These are phyloP conservation scores for Glaciozyma antarctica DNA, from an alignment of 768 basidiomycete genomes.

Conservation along the genomic window DNA sequence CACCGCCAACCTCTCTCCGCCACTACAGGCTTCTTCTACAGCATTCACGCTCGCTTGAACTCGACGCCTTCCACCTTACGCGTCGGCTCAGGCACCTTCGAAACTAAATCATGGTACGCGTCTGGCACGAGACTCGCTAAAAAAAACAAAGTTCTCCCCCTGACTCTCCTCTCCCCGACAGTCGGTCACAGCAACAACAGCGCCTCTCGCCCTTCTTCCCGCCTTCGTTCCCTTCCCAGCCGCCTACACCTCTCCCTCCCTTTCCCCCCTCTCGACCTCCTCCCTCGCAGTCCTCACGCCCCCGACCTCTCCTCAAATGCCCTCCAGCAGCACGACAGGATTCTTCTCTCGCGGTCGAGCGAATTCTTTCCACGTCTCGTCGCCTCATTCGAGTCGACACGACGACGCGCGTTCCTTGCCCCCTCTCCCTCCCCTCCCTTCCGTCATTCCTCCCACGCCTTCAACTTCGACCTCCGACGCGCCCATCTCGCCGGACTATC, in stretches of 20 bases:
- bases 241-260: neutral
- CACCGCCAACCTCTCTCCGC: too few relatives aligned
- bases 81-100: too few relatives aligned
- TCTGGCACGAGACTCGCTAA: too few relatives aligned
- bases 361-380: conserved; percentile 10
- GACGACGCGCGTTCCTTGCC: neutral
- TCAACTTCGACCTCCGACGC: conserved; percentile 1
- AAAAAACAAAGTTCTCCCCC: neutral
- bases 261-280: neutral
- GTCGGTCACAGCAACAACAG: neutral
- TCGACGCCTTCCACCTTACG: too few relatives aligned
- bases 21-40: too few relatives aligned
- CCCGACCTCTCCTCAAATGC: neutral
- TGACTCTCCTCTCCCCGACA: neutral
- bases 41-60: too few relatives aligned
- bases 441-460: neutral
- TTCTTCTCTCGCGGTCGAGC: conserved; percentile 17
- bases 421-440: conserved; percentile 4
- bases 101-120: too few relatives aligned
- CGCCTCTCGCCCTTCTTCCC: neutral
- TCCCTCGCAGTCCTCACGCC: neutral
- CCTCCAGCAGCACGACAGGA: neutral
- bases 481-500: neutral
- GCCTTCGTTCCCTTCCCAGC: neutral
- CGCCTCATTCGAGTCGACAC: neutral